phyloP scores from a whole-genome alignment of 164 flowering plant genomes.

The Magnolia changhungtana region DNA sequence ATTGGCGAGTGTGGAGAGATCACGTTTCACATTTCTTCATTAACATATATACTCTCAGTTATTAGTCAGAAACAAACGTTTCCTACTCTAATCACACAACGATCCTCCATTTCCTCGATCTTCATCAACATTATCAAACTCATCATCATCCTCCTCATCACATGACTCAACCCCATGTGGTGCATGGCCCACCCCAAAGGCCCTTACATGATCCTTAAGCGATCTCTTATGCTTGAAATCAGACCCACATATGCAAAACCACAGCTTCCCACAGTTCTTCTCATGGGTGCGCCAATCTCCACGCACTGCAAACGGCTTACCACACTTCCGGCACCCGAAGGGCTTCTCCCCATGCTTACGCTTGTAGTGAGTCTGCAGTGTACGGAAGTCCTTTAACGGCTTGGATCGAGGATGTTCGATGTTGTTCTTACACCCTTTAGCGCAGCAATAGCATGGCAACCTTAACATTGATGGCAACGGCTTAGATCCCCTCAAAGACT shows the following conservation, averaged over 20 bases:
- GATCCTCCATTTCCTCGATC: background rate
- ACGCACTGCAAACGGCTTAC: conserved; percentile 61
- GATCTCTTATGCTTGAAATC: conserved; percentile 80
- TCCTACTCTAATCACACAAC: background rate
- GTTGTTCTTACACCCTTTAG: conserved; percentile 70
- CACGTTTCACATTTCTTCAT: background rate
- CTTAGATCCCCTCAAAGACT: conserved; percentile 52
- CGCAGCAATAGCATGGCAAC: conserved; percentile 67
- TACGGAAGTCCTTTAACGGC: conserved; percentile 72
- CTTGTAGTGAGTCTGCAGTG: conserved; percentile 76
- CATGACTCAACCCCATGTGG: conserved; percentile 30
- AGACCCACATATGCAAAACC: conserved; percentile 76
- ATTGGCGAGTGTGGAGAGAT: too few relatives aligned
- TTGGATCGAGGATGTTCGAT: conserved; percentile 59
- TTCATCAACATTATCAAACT: background rate
- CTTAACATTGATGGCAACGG: conserved; percentile 48
- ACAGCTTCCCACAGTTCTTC: conserved; percentile 70
- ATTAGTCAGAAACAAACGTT: background rate
- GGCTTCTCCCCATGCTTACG: conserved; percentile 67
- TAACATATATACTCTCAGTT: background rate
- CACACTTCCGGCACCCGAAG: conserved; percentile 58
- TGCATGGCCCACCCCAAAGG: conserved; percentile 65
- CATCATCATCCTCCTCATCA: conserved; percentile 26
- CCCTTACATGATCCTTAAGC: conserved; percentile 63
- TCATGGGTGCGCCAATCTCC: conserved; percentile 85